A percentile compares a stretch with the other conserved stretches of the same genome.
Evolutionary conservation across 140 eudicot genomes (phyloP).

Genomic region (Stevia rebaudiana): DNA sequence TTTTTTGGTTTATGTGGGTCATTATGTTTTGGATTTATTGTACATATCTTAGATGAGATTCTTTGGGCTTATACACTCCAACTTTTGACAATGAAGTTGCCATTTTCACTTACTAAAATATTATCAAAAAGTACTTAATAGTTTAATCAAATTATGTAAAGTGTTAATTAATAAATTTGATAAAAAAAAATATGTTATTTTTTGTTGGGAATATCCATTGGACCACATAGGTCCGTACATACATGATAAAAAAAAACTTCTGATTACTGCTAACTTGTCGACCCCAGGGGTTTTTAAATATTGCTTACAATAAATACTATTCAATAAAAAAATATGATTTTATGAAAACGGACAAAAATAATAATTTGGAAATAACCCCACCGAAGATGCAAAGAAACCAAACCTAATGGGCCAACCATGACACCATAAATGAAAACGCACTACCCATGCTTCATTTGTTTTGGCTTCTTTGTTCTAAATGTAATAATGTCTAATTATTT

Average conservation of each 20-base stretch:
- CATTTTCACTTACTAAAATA: not conserved
- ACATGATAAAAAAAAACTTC: constrained; percentile 2
- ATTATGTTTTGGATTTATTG: constrained; percentile 24
- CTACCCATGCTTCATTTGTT: constrained; percentile 33
- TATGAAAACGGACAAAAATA: constrained; percentile 11
- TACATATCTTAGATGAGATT: constrained; percentile 29
- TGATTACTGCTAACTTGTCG: constrained; percentile 11
- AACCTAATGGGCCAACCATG: constrained; percentile 36
- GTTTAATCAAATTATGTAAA: not conserved
- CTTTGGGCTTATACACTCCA: constrained; percentile 18
- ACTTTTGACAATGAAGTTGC: not conserved
- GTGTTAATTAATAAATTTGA: not conserved
- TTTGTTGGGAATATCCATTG: constrained; percentile 8
- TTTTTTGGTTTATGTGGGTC: constrained; percentile 26
- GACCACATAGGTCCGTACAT: constrained; percentile 25
- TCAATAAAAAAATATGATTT: not conserved
- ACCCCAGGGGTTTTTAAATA: constrained; percentile 12
- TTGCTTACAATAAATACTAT: not conserved
- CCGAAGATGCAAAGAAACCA: constrained; percentile 30
- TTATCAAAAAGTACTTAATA: not conserved
- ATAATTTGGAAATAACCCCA: constrained; percentile 32
- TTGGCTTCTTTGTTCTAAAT: constrained; percentile 18
- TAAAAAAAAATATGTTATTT: not conserved
- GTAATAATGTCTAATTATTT: not conserved
- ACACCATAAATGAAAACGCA: constrained; percentile 39